Percentiles rank a stretch among this genome's conserved stretches.
Evolutionary conservation across 2,329 filamentous ascomycete genomes (phyloP).

Genomic region (Moelleriella libera): DNA sequence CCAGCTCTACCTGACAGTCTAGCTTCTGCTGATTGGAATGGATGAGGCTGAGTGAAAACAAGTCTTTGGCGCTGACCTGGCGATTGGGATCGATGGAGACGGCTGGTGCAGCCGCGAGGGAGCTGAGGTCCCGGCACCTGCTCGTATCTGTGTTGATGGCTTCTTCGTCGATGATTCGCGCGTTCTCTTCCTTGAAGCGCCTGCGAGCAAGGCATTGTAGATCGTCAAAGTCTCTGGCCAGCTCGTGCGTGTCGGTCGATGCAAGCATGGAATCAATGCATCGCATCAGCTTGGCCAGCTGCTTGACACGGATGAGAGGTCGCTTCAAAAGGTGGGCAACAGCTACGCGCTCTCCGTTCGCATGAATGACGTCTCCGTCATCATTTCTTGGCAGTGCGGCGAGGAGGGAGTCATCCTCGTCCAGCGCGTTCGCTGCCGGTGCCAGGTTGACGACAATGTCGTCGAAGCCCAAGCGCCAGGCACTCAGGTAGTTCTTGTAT

Average conservation of each 20-base stretch:
- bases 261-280: conserved; percentile 42
- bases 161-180: conserved; percentile 69
- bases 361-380: conserved; percentile 53
- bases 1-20: conserved; percentile 75
- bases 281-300: conserved; percentile 71
- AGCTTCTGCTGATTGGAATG: conserved; percentile 87
- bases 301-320: conserved; percentile 76
- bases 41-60: conserved; percentile 70
- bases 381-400: conserved; percentile 46
- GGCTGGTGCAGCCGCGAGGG: conserved; percentile 54
- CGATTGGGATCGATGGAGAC: conserved; percentile 62
- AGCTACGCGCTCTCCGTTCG: conserved; percentile 78
- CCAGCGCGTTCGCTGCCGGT: conserved; percentile 38
- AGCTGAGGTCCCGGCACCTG: conserved; percentile 65
- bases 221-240: conserved; percentile 44
- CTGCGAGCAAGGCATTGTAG: conserved; percentile 67
- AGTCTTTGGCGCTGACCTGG: conserved; percentile 79
- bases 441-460: conserved; percentile 89
- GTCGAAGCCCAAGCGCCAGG: conserved; percentile 88
- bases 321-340: conserved; percentile 87
- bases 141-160: conserved; percentile 73
- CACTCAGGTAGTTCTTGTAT: conserved; percentile 73
- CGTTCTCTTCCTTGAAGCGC: conserved; percentile 47
- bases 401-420: conserved; percentile 46
- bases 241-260: conserved; percentile 28